phyloP scores from a whole-genome alignment of 2,329 filamentous ascomycete species.

The Huntiella bhutanensis region DNA sequence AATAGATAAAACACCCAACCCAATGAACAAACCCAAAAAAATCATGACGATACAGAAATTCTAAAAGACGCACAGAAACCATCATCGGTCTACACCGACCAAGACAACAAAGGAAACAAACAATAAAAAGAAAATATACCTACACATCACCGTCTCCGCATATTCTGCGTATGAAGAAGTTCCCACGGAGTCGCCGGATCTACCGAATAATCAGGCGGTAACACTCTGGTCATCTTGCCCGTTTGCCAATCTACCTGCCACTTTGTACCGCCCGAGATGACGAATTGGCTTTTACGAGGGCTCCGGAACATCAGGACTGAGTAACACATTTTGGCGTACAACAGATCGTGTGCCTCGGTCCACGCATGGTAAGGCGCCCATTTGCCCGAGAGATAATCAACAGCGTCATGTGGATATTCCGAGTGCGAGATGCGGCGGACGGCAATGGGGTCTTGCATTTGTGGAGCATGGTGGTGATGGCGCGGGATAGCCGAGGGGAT shows the following conservation, averaged over 20 bases:
- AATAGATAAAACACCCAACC: not conserved
- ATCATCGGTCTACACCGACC: no score
- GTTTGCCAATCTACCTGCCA: slow-evolving; percentile 42
- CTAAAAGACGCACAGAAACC: not conserved
- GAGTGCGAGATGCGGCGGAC: slow-evolving; percentile 22
- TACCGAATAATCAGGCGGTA: slow-evolving; percentile 35
- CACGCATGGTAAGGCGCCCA: slow-evolving; percentile 37
- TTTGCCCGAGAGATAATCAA: slow-evolving; percentile 32
- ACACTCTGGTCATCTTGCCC: slow-evolving; percentile 33
- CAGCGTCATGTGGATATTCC: slow-evolving; percentile 25
- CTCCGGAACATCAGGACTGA: slow-evolving; percentile 36
- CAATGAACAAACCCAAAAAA: not conserved
- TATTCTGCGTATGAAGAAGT: slow-evolving; percentile 30
- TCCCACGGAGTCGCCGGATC: slow-evolving; percentile 31
- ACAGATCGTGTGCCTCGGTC: slow-evolving; percentile 35
- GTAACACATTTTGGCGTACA: slow-evolving; percentile 42
- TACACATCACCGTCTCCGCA: slow-evolving; percentile 12
- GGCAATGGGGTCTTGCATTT: slow-evolving; percentile 13
- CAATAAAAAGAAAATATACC: not conserved
- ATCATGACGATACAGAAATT: not conserved
- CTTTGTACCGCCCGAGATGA: slow-evolving; percentile 36
- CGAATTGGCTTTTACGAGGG: slow-evolving; percentile 38
- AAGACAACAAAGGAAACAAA: slow-evolving; percentile 1
- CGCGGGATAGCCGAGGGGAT: not conserved
- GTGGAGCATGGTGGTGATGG: slow-evolving; percentile 17